Evolutionary conservation across 768 basidiomycete genomes (phyloP).

Genomic region (Mycena chlorophos): DNA sequence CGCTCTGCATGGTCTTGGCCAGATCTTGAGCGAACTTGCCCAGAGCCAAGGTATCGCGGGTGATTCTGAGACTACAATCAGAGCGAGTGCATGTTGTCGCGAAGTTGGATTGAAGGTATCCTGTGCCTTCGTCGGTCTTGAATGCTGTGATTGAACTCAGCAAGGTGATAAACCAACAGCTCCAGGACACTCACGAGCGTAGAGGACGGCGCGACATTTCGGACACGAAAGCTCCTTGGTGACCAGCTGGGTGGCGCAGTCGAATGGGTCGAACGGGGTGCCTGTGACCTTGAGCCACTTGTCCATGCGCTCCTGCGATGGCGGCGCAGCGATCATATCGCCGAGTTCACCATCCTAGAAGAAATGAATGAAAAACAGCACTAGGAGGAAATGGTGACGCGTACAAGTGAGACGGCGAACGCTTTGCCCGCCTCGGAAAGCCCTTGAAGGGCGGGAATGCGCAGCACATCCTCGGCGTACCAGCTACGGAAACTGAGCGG

Average conservation of each 20-base stretch:
- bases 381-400: not conserved
- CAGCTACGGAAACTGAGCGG: slow-evolving; percentile 22
- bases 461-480: slow-evolving; percentile 35
- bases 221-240: slow-evolving; percentile 31
- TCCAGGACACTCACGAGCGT: slow-evolving; percentile 24
- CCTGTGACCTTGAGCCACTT: slow-evolving; percentile 21
- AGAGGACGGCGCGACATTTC: slow-evolving; percentile 22
- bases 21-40: slow-evolving; percentile 46
- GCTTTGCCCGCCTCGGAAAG: slow-evolving; percentile 26
- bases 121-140: slow-evolving; percentile 40
- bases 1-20: slow-evolving; percentile 22
- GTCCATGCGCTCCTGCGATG: slow-evolving; percentile 12
- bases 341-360: slow-evolving; percentile 2
- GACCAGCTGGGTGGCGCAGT: slow-evolving; percentile 8
- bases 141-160: slow-evolving; percentile 35
- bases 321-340: slow-evolving; percentile 6
- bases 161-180: not conserved
- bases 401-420: slow-evolving; percentile 21
- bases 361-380: not conserved
- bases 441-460: slow-evolving; percentile 22
- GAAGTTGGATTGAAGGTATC: slow-evolving; percentile 50
- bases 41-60: slow-evolving; percentile 41
- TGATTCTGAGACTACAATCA: slow-evolving; percentile 41
- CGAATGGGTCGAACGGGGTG: slow-evolving; percentile 25
- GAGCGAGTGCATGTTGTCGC: slow-evolving; percentile 29